These are phyloP conservation scores for Globisporangium cystogenes DNA, from an alignment of 352 stramenopile species.

Conservation along the genomic window DNA sequence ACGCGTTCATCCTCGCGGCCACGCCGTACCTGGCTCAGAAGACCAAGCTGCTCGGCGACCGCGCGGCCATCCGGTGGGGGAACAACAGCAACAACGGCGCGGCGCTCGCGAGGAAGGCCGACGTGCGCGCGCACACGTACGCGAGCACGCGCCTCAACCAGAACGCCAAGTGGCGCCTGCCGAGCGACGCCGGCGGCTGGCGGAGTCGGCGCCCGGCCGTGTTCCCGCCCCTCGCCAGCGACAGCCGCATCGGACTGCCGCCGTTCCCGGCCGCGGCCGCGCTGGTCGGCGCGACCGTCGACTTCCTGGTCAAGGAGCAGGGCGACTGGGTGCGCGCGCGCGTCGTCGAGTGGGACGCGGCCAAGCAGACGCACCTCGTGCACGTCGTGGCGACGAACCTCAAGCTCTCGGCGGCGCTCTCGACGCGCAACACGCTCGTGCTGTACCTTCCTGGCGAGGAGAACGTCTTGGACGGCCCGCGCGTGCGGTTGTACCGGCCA, in stretches of 20 bases:
- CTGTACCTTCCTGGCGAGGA: slow-evolving; percentile 59
- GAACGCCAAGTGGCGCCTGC: slow-evolving; percentile 26
- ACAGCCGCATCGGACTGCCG: slow-evolving; percentile 37
- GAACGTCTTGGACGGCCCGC: slow-evolving; percentile 44
- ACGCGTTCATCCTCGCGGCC: slow-evolving; percentile 73
- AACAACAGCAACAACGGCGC: neutral
- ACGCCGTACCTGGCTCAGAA: slow-evolving; percentile 54
- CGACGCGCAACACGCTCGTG: slow-evolving; percentile 54
- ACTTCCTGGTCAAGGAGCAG: slow-evolving; percentile 62
- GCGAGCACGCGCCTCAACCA: slow-evolving; percentile 29
- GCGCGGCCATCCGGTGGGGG: slow-evolving; percentile 32
- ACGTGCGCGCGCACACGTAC: slow-evolving; percentile 22
- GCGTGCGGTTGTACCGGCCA: slow-evolving; percentile 57
- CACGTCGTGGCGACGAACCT: slow-evolving; percentile 50
- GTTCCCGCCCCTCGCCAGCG: slow-evolving; percentile 32
- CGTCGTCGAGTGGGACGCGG: slow-evolving; percentile 62
- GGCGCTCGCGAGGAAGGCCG: slow-evolving; percentile 13
- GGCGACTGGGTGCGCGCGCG: slow-evolving; percentile 66
- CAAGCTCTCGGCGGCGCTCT: slow-evolving; percentile 55
- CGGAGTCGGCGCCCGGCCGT: slow-evolving; percentile 32
- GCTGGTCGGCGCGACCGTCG: slow-evolving; percentile 64
- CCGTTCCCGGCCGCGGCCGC: slow-evolving; percentile 40
- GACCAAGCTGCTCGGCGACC: slow-evolving; percentile 35
- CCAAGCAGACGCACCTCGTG: slow-evolving; percentile 63
- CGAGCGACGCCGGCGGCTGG: slow-evolving; percentile 33